Conservation (phyloP, 148 eudicot genomes). For the Nepenthes mirabilis region DNA sequence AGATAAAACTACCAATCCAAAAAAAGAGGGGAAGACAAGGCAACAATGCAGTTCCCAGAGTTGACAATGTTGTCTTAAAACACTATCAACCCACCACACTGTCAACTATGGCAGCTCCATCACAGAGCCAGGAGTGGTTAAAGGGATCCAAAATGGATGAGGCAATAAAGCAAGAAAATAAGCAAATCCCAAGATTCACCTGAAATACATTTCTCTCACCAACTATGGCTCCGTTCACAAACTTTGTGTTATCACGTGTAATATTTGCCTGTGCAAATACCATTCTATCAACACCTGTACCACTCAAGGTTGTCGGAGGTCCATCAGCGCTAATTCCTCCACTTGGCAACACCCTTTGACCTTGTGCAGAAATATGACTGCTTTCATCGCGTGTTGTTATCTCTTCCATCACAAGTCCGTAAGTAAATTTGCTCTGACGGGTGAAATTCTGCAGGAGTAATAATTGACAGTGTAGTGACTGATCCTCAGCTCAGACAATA, state of each 20-base stretch:
- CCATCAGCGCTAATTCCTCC: conserved; percentile 97
- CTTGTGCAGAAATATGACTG: conserved; percentile 64
- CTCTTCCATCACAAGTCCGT: conserved; percentile 95
- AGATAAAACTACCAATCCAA: too few species aligned
- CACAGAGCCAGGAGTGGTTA: too few species aligned
- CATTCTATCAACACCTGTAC: conserved; percentile 88
- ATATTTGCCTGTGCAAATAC: conserved; percentile 90
- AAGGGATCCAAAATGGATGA: too few species aligned
- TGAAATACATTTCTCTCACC: conserved; percentile 97
- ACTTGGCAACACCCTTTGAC: conserved; percentile 87
- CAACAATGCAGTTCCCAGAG: too few species aligned
- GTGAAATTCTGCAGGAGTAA: conserved; percentile 48
- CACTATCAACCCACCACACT: too few species aligned
- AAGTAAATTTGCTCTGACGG: conserved; percentile 89
- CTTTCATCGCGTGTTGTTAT: conserved; percentile 86
- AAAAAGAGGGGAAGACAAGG: too few species aligned
- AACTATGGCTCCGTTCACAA: conserved; percentile 91
- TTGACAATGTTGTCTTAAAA: too few species aligned
- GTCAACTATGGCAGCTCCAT: too few species aligned
- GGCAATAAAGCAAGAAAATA: background rate
- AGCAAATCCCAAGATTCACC: conserved; percentile 24
- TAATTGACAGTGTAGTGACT: background rate
- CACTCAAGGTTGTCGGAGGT: conserved; percentile 97
- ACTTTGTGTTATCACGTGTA: conserved; percentile 89
- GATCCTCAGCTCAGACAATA: background rate